Base-by-base conservation (phyloP, 2,329 filamentous ascomycete species). In the Xylaria polymorpha region DNA sequence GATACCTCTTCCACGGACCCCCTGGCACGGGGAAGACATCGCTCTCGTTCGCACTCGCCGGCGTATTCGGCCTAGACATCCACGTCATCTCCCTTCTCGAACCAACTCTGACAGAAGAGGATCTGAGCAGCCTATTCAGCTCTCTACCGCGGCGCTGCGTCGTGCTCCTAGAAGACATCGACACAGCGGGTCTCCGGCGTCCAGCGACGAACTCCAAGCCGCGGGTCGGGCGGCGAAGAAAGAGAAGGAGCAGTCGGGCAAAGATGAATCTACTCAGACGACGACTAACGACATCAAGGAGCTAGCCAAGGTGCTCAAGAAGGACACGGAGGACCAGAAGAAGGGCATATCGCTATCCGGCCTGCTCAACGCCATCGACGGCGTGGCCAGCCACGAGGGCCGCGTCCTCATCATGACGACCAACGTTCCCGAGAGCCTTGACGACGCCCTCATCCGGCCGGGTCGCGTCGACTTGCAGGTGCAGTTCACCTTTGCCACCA, bases 321-420 rank as follows among this genome's bases (percentile, higher is more conserved):
- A 81, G 57, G 80, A 83, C 15, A 78, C 44, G 58, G 73, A 74
- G 20, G 79, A 81, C 66, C 81, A 81, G 37, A 81, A 81, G 70
- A 80, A 81, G 68, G 79, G 85, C n/a, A 93, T 94, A 72, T 92
- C 91, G 0, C 85, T 96, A 1, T 93, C 92, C 0, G 92, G 92
- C 0, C 85, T 97, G 0, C 85, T 97, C 61, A 97, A 97, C 79
- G 91, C 91, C 67, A 93, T 97, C 68, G 93, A 97, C 75, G 92
- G 93, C 64, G 92, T 94, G 0, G 91, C 91, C 0, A 92, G 90
- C 3, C 91, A 93, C 74, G 92, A 95, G 80, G 92, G 92, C 32
- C 87, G 92, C 55, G 87, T 95, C 14, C 85, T 95, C 20, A 90
- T 95, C 81, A 94, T 94, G 91, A 94, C 92, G 0, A 94, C 91